Evolutionary conservation across 139 green algal genomes (phyloP), one percentile per base, ranked within the genome.

Genomic region (Diplosphaera chodatii): DNA sequence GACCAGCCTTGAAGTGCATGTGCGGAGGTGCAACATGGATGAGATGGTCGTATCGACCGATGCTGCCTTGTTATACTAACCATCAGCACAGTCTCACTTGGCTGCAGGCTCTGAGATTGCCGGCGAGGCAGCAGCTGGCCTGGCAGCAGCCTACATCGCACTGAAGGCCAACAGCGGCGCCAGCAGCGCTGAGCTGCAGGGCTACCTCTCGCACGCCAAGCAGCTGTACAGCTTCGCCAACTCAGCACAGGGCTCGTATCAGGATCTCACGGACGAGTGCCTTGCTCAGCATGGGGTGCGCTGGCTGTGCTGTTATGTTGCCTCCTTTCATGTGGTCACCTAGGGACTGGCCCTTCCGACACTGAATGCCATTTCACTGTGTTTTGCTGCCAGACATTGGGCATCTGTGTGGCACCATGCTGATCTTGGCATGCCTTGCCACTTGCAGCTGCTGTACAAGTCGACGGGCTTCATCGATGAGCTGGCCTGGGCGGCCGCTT

Each of bases 401-500:
- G n/a, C n/a, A n/a, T n/a, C n/a, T n/a, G n/a, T n/a, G n/a, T 48
- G 13, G 8, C 37, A 48, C 10, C 37, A 48, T 48, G 37, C 37
- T 8, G 37, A 8, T 48, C 37, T 21, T 21, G 8, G 48, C 48
- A 27, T 23, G 48, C 16, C 4, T 15, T 65, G 21, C 25, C 25
- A 15, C 15, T 2, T 65, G 59, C 59, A 65, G 59, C 13, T 31
- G 27, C 25, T 65, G 59, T 65, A 65, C 59, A 10, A 8, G 5
- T 65, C 59, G 5, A 65, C 59, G 4, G 59, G 59, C 59, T 65
- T 33, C 59, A 15, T 65, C 27, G 59, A 65, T 22, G 59, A 65
- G 59, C 59, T 65, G 27, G n/a, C 27, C 2, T 65, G 59, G 59
- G 83, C 73, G 4, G 86, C 85, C 21, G 73, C 69, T 23, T 91